Evolutionary conservation across 2,329 filamentous ascomycete genomes (phyloP).

Genomic region (Alternaria tenuissima): DNA sequence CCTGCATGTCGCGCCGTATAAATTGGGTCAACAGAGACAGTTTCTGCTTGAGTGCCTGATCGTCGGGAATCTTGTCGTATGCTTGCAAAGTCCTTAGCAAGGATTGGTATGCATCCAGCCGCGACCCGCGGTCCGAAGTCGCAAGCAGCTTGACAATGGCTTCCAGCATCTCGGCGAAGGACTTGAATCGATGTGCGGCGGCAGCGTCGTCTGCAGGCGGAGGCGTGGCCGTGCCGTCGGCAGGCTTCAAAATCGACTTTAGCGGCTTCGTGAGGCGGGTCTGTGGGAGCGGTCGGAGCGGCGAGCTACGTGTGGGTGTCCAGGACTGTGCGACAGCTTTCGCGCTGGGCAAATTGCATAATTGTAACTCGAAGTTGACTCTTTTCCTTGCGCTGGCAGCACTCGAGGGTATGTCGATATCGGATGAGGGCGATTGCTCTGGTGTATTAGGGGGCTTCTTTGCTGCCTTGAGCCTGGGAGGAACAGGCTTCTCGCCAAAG

Average conservation of each 20-base stretch:
- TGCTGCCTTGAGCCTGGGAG: constrained; percentile 30
- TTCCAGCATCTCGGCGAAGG: constrained; percentile 82
- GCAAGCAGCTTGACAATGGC: constrained; percentile 84
- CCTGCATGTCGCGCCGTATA: constrained; percentile 80
- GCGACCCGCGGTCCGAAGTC: constrained; percentile 73
- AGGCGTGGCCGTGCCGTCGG: constrained; percentile 51
- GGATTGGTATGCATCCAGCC: constrained; percentile 86
- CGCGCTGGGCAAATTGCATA: constrained; percentile 64
- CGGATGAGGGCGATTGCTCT: constrained; percentile 55
- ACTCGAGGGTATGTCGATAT: constrained; percentile 47
- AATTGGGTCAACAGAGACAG: constrained; percentile 81
- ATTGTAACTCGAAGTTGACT: constrained; percentile 71
- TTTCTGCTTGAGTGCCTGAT: constrained; percentile 65
- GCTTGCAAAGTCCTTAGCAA: constrained; percentile 78
- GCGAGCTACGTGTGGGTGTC: constrained; percentile 51
- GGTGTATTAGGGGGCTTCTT: constrained; percentile 46
- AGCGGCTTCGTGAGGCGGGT: constrained; percentile 63
- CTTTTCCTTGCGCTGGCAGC: constrained; percentile 48
- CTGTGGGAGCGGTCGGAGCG: constrained; percentile 58
- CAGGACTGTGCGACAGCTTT: constrained; percentile 32
- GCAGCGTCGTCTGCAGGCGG: constrained; percentile 49
- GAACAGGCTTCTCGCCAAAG: constrained; percentile 46
- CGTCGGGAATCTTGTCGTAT: constrained; percentile 77
- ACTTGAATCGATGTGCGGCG: constrained; percentile 60
- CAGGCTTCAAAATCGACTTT: constrained; percentile 85